Evolutionary conservation across 768 basidiomycete genomes (phyloP), one percentile per base, ranked within the genome.

Genomic region (Sarcodon aspratus): DNA sequence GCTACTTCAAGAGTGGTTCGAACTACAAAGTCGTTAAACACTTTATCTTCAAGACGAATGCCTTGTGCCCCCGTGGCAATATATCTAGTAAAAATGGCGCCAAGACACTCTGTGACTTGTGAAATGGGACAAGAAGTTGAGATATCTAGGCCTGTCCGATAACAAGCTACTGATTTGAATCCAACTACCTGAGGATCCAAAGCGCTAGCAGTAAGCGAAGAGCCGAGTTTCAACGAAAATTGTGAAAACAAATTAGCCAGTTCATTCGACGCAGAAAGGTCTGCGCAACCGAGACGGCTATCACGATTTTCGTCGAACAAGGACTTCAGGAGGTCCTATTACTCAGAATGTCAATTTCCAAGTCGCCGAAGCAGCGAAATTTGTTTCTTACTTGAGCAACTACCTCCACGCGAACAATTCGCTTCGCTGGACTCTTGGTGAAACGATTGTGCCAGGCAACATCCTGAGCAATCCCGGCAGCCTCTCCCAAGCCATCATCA

Each of bases 141-240:
- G 27, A 90, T 69, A 55, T 79, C 69, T 42, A 90, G 66, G 2
- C 87, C 87, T 0, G 85, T 84, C 44, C 87, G 76, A 59, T 90
- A 89, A 62, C 85, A 85, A 1, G 78, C 71, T 40, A 87, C 73
- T 9, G 84, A 85, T 61, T 90, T 89, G 72, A 86, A 85, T 1
- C 73, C 78, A 1, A 66, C 84, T 9, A 86, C 80, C 33, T 69
- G 63, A 0, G 63, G 55, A 50, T 82, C 70, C 5, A 36, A 48
- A 2, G 77, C 78, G 48, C 59, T 57, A 0, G 60, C 50, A 0
- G 46, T 55, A 44, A 86, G 65, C 7, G 53, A 59, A 7, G 59
- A 54, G 12, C 54, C 57, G 44, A 86, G 62, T 32, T 0, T 54
- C 49, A 36, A 56, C 57, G 55, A 82, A 72, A 12, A 36, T 42